phyloP scores from a whole-genome alignment of 2,329 filamentous ascomycete genomes.

The Fusarium paranaense region DNA sequence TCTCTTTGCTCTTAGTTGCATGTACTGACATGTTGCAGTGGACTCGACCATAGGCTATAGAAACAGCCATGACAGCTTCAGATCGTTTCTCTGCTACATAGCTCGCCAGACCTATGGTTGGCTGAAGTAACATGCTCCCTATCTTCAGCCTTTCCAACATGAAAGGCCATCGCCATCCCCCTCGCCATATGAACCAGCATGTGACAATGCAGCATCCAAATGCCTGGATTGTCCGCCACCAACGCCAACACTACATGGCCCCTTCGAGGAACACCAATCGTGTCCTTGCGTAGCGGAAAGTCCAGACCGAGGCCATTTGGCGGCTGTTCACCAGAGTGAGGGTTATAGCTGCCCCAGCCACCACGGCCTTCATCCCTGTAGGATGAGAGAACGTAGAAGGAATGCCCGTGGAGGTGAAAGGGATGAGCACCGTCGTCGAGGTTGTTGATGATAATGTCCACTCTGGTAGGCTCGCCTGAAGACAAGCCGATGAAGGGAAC shows the following conservation, averaged over 20 bases:
- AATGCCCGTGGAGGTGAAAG: neutral
- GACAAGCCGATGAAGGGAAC: neutral
- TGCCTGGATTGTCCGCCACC: neutral
- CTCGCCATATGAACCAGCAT: neutral
- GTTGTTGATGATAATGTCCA: neutral
- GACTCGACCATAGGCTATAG: neutral
- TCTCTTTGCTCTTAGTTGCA: neutral
- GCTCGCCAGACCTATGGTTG: neutral
- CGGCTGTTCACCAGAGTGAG: neutral
- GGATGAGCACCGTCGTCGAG: neutral
- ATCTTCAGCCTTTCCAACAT: neutral
- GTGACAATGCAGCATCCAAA: neutral
- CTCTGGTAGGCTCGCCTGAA: neutral
- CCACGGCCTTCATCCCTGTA: neutral
- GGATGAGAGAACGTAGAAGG: neutral
- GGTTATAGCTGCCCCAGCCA: neutral
- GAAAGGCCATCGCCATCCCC: neutral
- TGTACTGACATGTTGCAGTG: neutral
- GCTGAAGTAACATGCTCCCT: neutral
- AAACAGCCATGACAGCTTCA: neutral
- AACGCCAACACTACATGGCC: neutral
- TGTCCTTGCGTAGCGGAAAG: neutral
- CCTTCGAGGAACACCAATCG: neutral
- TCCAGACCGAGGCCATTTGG: neutral
- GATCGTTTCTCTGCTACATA: neutral